Evolutionary conservation across 1,284 basidiomycete species (phyloP), one percentile per base, ranked within the genome.

Genomic region (Irpex lacteus): DNA sequence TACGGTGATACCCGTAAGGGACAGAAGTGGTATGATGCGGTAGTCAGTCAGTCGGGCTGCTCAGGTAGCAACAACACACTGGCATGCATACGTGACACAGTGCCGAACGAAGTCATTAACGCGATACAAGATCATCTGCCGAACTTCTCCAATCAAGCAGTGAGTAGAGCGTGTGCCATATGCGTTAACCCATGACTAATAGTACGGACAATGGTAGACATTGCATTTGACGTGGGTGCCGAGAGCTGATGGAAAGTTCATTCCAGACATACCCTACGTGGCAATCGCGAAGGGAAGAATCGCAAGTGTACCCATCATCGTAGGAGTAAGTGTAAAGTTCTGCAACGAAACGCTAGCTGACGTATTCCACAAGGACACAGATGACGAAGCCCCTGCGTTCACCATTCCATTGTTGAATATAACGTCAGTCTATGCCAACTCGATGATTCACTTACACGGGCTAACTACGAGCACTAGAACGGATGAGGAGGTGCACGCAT

Each of bases 1-100:
- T 64, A 70, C 3, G 72, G 71, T 18, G 70, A 75, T 58, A 70
- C 76, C 49, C 68, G 71, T 0, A 57, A 70, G 18, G 72, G 72
- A 2, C 79, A 81, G 49, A 60, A 59, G 7, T 74, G 73, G 55
- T 81, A 73, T 60, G 77, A 81, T 65, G 67, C 66, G 18, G 61
- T 81, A 5, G 73, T 79, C 1, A 60, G 68, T 3, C 64, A 72
- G 36, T 71, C 74, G 0, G 74, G 74, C 0, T 81, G 80, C 65
- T 50, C 70, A 0, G 68, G 67, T 2, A 65, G 75, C 0, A 58
- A 59, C 0, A 77, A 82, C 64, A 77, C 78, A 0, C 70, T 84
- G 26, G 63, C 74, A 21, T 84, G 82, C 60, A 73, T 84, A 54
- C 75, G 80, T n/a, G 64, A 64, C 9, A 75, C 75, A 3, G 26